Conservation (phyloP, 441 rosid species). For the Lepidium campestre region DNA sequence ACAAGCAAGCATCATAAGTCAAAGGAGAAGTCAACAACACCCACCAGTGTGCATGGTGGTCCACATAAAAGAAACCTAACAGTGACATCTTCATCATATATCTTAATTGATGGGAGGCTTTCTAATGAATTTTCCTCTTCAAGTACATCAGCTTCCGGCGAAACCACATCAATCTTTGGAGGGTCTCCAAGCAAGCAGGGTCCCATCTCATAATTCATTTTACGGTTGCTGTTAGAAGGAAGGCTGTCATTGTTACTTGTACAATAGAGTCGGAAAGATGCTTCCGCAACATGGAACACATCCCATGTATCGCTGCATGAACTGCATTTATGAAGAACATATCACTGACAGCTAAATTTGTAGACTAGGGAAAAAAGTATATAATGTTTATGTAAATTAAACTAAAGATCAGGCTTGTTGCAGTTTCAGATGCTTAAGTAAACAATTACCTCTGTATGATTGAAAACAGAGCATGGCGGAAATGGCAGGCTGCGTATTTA, state of each 20-base stretch:
- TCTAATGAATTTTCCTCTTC: conserved; percentile 73
- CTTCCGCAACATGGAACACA: conserved; percentile 84
- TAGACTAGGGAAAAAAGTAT: neutral
- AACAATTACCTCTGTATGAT: conserved; percentile 66
- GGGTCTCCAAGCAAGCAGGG: conserved; percentile 78
- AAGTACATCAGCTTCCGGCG: conserved; percentile 59
- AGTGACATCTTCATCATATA: conserved; percentile 85
- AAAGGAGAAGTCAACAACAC: conserved; percentile 22
- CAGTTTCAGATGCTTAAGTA: neutral
- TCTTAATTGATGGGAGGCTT: conserved; percentile 75
- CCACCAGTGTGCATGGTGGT: conserved; percentile 54
- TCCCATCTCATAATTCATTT: conserved; percentile 43
- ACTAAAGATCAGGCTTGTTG: neutral
- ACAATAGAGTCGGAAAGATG: conserved; percentile 84
- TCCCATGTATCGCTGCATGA: conserved; percentile 88
- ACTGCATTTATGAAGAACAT: conserved; percentile 43
- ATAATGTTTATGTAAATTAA: neutral
- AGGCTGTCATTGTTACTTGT: conserved; percentile 28
- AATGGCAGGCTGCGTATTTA: conserved; percentile 67
- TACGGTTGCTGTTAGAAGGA: conserved; percentile 38
- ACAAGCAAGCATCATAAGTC: conserved; percentile 11
- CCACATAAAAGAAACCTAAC: conserved; percentile 93
- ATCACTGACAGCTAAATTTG: neutral
- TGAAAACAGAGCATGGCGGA: conserved; percentile 77
- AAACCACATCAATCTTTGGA: conserved; percentile 69